These are phyloP conservation scores for Talaromyces borbonicus DNA, from an alignment of 495 filamentous ascomycete species.

Conservation along the genomic window DNA sequence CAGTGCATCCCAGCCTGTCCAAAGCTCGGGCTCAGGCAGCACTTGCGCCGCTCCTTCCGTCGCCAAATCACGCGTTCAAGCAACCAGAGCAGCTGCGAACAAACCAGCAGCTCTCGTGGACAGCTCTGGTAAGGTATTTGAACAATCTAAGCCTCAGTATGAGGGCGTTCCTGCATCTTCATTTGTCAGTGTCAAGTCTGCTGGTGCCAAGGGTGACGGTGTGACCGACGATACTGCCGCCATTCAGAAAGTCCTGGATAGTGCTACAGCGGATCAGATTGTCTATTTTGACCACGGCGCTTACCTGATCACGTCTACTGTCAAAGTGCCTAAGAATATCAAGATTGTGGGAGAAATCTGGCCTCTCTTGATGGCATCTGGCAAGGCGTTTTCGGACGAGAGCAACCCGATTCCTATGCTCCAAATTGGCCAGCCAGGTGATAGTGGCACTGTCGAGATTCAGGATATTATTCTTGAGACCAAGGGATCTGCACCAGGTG, in stretches of 20 bases:
- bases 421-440: constrained; percentile 61
- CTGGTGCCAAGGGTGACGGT: constrained; percentile 74
- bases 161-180: constrained; percentile 32
- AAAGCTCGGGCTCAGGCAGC: constrained; percentile 5
- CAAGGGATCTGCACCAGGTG: constrained; percentile 57
- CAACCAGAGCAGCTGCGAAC: constrained; percentile 19
- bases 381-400: constrained; percentile 59
- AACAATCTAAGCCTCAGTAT: constrained; percentile 61
- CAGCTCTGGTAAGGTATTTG: constrained; percentile 45
- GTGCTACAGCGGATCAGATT: constrained; percentile 48
- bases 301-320: constrained; percentile 75
- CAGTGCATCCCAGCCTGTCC: not conserved
- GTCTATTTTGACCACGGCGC: constrained; percentile 74
- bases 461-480: constrained; percentile 55
- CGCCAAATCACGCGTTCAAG: constrained; percentile 19
- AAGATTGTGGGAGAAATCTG: constrained; percentile 83
- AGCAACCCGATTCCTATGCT: constrained; percentile 63
- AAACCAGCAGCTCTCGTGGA: constrained; percentile 31
- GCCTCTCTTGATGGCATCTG: constrained; percentile 79
- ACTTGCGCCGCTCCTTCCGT: constrained; percentile 21
- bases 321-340: constrained; percentile 72
- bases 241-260: constrained; percentile 64
- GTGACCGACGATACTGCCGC: constrained; percentile 47
- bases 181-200: constrained; percentile 62
- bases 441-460: constrained; percentile 57